These are phyloP conservation scores for Alternaria gaisen DNA, from an alignment of 2,329 filamentous ascomycete genomes.

Conservation along the genomic window DNA sequence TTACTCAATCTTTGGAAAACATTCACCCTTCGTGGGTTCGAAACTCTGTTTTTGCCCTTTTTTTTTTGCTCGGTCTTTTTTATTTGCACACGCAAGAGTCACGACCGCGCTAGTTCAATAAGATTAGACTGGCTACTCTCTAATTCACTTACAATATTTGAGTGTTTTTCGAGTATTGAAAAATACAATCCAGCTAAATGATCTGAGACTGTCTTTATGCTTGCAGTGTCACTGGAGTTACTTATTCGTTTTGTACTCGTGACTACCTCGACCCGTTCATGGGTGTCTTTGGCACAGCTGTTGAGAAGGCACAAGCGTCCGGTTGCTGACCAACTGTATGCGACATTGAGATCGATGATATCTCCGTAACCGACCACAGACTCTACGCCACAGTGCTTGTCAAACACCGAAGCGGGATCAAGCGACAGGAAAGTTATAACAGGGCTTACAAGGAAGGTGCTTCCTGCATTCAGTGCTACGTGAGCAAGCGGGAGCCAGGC, in stretches of 20 bases:
- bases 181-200: background rate
- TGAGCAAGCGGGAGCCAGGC: background rate
- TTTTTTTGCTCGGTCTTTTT: slow-evolving; percentile 13
- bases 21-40: slow-evolving; percentile 49
- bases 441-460: background rate
- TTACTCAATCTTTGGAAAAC: slow-evolving; percentile 66
- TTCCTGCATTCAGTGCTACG: background rate
- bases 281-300: background rate
- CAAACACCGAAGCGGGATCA: background rate
- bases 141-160: too few species aligned
- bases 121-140: too few species aligned
- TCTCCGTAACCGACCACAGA: background rate
- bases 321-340: background rate
- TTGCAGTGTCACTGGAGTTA: background rate
- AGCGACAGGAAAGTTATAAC: background rate
- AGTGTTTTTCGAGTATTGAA: too few species aligned
- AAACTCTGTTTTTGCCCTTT: slow-evolving; percentile 51
- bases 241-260: background rate
- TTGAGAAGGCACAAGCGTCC: background rate
- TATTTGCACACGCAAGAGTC: background rate
- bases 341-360: background rate
- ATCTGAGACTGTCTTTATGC: background rate
- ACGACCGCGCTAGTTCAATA: background rate
- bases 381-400: background rate
- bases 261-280: background rate